phyloP scores from a whole-genome alignment of 108 stramenopile species.

The Cyclotella cryptica region DNA sequence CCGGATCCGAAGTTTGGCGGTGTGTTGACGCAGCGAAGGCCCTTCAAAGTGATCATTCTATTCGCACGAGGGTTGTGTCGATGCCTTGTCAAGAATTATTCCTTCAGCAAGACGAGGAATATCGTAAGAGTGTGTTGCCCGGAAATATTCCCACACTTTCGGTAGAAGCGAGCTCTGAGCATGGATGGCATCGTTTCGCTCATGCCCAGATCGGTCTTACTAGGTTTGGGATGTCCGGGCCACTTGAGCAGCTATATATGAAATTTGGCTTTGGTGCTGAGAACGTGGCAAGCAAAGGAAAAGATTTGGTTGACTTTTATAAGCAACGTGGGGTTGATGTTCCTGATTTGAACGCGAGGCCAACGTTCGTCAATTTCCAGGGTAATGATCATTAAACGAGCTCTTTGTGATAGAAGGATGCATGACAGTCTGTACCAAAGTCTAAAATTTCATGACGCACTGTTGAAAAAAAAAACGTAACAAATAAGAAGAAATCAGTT shows the following conservation, averaged over 20 bases:
- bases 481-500: too few relatives aligned
- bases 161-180: constrained; percentile 89
- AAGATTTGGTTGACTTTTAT: constrained; percentile 83
- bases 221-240: constrained; percentile 88
- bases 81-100: constrained; percentile 97
- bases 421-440: too few relatives aligned
- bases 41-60: constrained; percentile 70
- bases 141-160: constrained; percentile 93
- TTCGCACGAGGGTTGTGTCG: constrained; percentile 88
- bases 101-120: constrained; percentile 79
- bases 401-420: too few relatives aligned
- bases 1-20: constrained; percentile 92
- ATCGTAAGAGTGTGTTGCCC: constrained; percentile 86
- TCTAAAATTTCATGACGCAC: too few relatives aligned
- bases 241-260: constrained; percentile 76
- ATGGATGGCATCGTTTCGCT: constrained; percentile 94
- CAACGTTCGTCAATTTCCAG: constrained; percentile 52
- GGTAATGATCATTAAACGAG: constrained; percentile 22
- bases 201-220: constrained; percentile 92
- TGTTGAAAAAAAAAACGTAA: too few relatives aligned
- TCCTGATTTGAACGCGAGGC: constrained; percentile 74
- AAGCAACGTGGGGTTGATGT: constrained; percentile 59
- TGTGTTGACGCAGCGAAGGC: constrained; percentile 89
- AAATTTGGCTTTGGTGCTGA: constrained; percentile 92
- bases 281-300: constrained; percentile 86